phyloP scores from a whole-genome alignment of 768 basidiomycete species.

The Rhizopogon vesiculosus region DNA sequence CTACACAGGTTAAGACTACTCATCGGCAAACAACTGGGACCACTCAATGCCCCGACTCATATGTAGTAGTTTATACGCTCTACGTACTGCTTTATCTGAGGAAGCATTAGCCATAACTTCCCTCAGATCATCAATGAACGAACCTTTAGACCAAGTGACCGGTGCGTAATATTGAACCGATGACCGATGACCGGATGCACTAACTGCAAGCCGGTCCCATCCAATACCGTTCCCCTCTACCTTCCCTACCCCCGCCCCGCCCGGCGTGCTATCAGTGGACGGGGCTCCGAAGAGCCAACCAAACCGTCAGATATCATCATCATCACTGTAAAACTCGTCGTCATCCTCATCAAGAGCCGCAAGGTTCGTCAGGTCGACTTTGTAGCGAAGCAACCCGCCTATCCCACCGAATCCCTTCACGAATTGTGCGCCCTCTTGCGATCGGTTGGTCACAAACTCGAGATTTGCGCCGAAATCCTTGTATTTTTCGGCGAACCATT shows the following conservation, averaged over 20 bases:
- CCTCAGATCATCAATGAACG: background rate
- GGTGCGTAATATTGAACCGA: background rate
- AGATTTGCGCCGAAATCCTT: conserved; percentile 95
- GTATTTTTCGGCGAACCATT: conserved; percentile 99
- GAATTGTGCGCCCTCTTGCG: conserved; percentile 97
- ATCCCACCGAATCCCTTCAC: conserved; percentile 99
- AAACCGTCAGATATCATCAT: conserved; percentile 80
- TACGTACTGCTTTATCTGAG: background rate
- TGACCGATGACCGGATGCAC: background rate
- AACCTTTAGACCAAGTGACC: background rate
- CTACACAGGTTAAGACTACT: conserved; percentile 24
- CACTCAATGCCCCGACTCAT: background rate
- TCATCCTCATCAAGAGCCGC: conserved; percentile 69
- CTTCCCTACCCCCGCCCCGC: conserved; percentile 48
- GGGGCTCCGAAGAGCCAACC: conserved; percentile 85
- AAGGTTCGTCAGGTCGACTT: conserved; percentile 91
- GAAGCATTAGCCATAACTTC: too few species aligned
- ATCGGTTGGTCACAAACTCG: conserved; percentile 94
- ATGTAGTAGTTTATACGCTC: conserved; percentile 10
- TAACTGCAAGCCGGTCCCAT: background rate
- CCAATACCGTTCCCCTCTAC: background rate
- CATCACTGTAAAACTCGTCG: conserved; percentile 79
- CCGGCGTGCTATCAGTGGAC: conserved; percentile 58
- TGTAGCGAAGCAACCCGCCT: conserved; percentile 93
- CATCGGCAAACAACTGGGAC: conserved; percentile 12